Base-by-base conservation (phyloP, 805 yeast genomes). In the Candida golubevii region DNA sequence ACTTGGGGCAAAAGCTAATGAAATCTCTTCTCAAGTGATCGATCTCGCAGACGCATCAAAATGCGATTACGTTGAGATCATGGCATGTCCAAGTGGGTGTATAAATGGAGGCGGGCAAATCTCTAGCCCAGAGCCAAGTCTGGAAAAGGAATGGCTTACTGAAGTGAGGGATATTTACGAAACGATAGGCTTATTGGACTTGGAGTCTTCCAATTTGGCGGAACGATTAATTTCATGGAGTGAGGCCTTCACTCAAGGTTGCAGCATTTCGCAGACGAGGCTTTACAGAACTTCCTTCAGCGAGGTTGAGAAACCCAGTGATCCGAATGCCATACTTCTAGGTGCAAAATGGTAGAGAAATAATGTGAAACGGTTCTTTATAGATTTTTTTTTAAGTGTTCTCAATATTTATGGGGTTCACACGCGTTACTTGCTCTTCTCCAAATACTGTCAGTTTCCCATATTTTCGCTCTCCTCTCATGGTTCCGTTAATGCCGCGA, bases 1-100 rank as follows among this genome's bases (percentile, higher is more conserved):
- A 36, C 60, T 52, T 39, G 47, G 45, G 14, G 49, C 54, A 44
- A 31, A 42, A 44, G 45, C 28, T 27, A 41, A 41, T 32, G 46
- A 38, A 14, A 13, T 41, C 5, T 26, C 42, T 6, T n/a, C 45
- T n/a, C 33, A 27, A 6, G 41, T 48, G 6, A 58, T 44, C 10
- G 68, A 61, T 35, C 26, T 53, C 1, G 82, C 81, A 0, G 90
- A 86, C 47, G 85, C 91, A 0, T 63, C 77, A 29, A 71, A 68
- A 34, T 82, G 86, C 54, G 93, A 88, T 49, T 87, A 85, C 54
- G 86, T 91, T 6, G 99, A 93, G 57, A 85, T 93, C 36, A 91
- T 89, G 97, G 99, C 99, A 0, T 93, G 99, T 62, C 99, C 99
- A 6, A 89, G 88, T 27, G 99, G 99, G 1, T 93, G 98, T 59